phyloP scores from a whole-genome alignment of 345 rosid genomes.

The Excoecaria agallocha region DNA sequence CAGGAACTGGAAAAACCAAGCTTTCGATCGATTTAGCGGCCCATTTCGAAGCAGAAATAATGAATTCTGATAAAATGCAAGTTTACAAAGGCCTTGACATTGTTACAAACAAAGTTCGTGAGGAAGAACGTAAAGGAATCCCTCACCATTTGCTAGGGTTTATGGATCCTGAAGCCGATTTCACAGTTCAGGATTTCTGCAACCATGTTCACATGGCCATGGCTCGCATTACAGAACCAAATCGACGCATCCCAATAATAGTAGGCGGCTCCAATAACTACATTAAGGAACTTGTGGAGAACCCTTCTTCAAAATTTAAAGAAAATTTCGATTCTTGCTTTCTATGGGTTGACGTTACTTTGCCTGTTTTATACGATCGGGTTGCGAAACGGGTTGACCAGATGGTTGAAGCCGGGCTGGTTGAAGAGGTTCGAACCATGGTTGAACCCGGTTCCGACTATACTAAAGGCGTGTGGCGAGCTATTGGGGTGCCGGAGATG shows the following conservation, averaged over 20 bases:
- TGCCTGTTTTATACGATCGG: slow-evolving; percentile 24
- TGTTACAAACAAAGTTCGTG: slow-evolving; percentile 32
- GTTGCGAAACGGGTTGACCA: slow-evolving; percentile 30
- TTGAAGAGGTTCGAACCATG: slow-evolving; percentile 28
- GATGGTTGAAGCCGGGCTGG: slow-evolving; percentile 34
- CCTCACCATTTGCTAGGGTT: slow-evolving; percentile 42
- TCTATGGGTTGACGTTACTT: slow-evolving; percentile 34
- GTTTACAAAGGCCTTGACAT: slow-evolving; percentile 35
- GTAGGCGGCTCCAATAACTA: slow-evolving; percentile 39
- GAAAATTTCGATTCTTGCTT: slow-evolving; percentile 26
- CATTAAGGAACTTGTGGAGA: slow-evolving; percentile 26
- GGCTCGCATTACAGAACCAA: slow-evolving; percentile 14
- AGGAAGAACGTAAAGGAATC: slow-evolving; percentile 33
- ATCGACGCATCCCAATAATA: slow-evolving; percentile 27
- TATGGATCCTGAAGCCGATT: slow-evolving; percentile 23
- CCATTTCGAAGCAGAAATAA: slow-evolving; percentile 27
- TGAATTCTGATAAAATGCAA: slow-evolving; percentile 41
- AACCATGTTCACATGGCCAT: slow-evolving; percentile 4
- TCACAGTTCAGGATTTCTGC: slow-evolving; percentile 28
- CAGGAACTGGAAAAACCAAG: slow-evolving; percentile 40
- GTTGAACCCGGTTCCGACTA: slow-evolving; percentile 24
- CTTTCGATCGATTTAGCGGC: slow-evolving; percentile 37
- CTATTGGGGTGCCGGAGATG: slow-evolving; percentile 40
- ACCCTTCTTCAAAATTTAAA: slow-evolving; percentile 13
- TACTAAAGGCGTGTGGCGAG: slow-evolving; percentile 29